Percentiles rank a stretch among this genome's conserved stretches.
These are phyloP conservation scores for Nannizzia gypsea DNA, from an alignment of 2,329 filamentous ascomycete species.

Conservation along the genomic window DNA sequence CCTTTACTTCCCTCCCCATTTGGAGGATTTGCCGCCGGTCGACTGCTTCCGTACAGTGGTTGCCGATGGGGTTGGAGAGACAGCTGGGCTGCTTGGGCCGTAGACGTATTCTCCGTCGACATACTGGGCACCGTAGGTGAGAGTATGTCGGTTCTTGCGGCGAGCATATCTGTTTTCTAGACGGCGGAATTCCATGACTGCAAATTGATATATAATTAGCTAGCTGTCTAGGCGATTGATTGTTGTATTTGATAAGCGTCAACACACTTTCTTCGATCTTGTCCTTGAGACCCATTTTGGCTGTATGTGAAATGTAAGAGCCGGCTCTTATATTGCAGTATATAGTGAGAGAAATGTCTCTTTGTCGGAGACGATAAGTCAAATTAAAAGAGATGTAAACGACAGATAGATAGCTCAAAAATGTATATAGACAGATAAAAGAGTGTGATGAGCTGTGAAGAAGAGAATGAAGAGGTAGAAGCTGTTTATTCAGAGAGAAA, in stretches of 20 bases:
- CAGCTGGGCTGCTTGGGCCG: conserved; percentile 25
- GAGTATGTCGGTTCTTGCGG: conserved; percentile 78
- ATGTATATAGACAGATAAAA: too few species aligned
- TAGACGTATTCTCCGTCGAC: conserved; percentile 94
- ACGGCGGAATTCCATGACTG: conserved; percentile 74
- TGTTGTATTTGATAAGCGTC: background rate
- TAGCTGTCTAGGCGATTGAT: conserved; percentile 23
- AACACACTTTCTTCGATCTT: conserved; percentile 41
- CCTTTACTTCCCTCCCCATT: conserved; percentile 5
- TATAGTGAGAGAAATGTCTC: background rate
- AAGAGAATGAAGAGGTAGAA: conserved; percentile 1
- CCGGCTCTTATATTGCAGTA: background rate
- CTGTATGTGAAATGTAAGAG: background rate
- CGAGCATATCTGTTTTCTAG: conserved; percentile 92
- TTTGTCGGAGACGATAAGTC: background rate
- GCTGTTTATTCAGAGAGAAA: background rate
- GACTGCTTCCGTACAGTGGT: conserved; percentile 31
- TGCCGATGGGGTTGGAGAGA: conserved; percentile 24
- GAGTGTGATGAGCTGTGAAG: background rate
- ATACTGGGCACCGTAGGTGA: conserved; percentile 79
- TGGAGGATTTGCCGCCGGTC: conserved; percentile 18
- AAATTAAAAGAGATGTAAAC: background rate
- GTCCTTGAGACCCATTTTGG: conserved; percentile 38
- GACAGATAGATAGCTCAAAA: background rate
- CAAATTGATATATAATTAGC: conserved; percentile 21